phyloP scores from a whole-genome alignment of 108 stramenopile species.

The Nitzschia putrida region DNA sequence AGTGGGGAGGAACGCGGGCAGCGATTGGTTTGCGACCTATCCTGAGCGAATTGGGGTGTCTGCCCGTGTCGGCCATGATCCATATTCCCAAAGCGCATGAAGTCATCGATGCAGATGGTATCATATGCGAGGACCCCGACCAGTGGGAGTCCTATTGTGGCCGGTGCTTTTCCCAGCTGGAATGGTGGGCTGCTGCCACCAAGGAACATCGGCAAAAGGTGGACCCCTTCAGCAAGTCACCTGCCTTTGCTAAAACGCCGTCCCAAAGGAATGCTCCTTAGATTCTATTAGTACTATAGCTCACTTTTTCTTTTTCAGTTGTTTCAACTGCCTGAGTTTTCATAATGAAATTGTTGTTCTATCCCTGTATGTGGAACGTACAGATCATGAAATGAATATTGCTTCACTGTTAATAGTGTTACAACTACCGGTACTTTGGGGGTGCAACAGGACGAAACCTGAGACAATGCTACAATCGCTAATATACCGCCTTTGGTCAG shows the following conservation, averaged over 20 bases:
- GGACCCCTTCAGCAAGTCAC: slow-evolving; percentile 63
- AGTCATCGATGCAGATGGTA: slow-evolving; percentile 63
- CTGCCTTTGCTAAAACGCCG: slow-evolving; percentile 45
- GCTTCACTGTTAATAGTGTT: no score
- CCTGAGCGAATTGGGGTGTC: slow-evolving; percentile 71
- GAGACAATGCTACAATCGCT: no score
- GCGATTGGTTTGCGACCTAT: slow-evolving; percentile 61
- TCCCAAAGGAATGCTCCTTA: slow-evolving; percentile 67
- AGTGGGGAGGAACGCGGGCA: slow-evolving; percentile 80
- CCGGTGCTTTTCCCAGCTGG: slow-evolving; percentile 73
- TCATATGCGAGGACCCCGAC: slow-evolving; percentile 23
- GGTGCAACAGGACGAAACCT: no score
- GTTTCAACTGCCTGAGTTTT: background rate
- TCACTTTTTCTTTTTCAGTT: background rate
- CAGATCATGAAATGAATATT: no score
- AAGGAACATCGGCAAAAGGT: slow-evolving; percentile 42
- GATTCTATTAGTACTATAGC: background rate
- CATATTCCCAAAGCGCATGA: slow-evolving; percentile 65
- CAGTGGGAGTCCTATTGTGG: slow-evolving; percentile 54
- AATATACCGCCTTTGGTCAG: no score
- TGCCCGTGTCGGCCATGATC: slow-evolving; percentile 80
- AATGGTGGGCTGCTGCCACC: slow-evolving; percentile 78
- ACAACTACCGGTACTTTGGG: no score
- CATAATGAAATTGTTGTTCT: no score
- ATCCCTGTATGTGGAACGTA: no score